Evolutionary conservation across 306 rosid species (phyloP), one percentile per base, ranked within the genome.

Genomic region (Mimosa pudica): DNA sequence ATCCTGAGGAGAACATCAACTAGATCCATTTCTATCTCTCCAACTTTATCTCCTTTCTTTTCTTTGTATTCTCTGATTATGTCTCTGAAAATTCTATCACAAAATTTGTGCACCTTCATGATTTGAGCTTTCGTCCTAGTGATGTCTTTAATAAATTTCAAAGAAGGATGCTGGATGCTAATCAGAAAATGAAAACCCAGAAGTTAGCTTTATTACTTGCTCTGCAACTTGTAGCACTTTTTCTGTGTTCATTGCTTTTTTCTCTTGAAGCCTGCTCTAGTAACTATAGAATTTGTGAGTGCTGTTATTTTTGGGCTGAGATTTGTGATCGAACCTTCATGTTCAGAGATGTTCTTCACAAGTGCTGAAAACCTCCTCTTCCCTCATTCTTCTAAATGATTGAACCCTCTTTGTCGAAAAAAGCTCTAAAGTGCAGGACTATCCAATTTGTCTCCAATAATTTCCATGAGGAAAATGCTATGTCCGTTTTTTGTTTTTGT

Each of bases 241-340:
- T 38, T 38, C 42, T 38, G 42, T 38, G 42, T 38, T 38, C 42
- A 2, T 38, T 38, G 42, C 1, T 5, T 38, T 38, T 5, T 38
- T 38, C 42, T 5, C 42, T 24, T 24, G 5, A 38, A 38, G 42
- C 4, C 42, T 38, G 42, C 42, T 38, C 42, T 38, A 2, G 73
- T 55, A 12, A 35, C 66, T 18, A 64, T 12, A 17, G 17, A 16
- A 16, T 73, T 71, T 42, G 67, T 7, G 8, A 64, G n/a, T 11
- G 65, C 5, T 30, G 73, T 2, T 6, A 20, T 11, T 42, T 63
- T n/a, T 44, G 54, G 44, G 5, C 42, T 38, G 8, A 82, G 78
- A 61, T 82, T 77, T 35, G 12, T 49, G 4, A 52, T 5, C 3
- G 79, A 67, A 11, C 85, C 85, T 33, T 71, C 74, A n/a, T 55